phyloP scores from a whole-genome alignment of 768 basidiomycete genomes.

The Tulasnella sp. region DNA sequence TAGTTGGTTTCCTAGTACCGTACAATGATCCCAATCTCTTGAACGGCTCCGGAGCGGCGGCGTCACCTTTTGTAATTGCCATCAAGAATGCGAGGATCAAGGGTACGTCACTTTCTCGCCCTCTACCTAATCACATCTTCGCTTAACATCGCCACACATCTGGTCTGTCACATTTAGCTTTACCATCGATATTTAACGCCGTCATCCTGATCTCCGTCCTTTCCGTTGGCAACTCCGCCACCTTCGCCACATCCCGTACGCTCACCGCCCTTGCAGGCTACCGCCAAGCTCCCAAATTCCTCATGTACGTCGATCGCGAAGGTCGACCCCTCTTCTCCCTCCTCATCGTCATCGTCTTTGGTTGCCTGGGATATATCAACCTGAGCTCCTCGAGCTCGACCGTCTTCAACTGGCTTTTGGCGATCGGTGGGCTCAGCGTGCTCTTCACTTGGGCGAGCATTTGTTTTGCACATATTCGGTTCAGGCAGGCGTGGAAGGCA shows the following conservation, averaged over 20 bases:
- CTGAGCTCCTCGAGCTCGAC: slow-evolving; percentile 29
- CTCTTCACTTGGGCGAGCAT: slow-evolving; percentile 59
- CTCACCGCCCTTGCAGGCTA: slow-evolving; percentile 31
- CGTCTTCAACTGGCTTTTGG: slow-evolving; percentile 36
- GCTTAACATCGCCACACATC: too few relatives aligned
- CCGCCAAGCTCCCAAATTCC: slow-evolving; percentile 35
- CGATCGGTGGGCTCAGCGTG: slow-evolving; percentile 46
- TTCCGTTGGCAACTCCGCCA: slow-evolving; percentile 20
- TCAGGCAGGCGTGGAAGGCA: too few relatives aligned
- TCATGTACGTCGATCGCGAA: slow-evolving; percentile 26
- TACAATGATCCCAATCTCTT: slow-evolving; percentile 38
- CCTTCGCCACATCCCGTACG: slow-evolving; percentile 21
- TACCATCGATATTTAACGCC: too few relatives aligned
- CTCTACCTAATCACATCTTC: slow-evolving; percentile 44
- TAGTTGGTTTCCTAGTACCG: slow-evolving; percentile 61
- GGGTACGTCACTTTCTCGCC: slow-evolving; percentile 61
- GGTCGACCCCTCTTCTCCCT: slow-evolving; percentile 32
- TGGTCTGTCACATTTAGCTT: too few relatives aligned
- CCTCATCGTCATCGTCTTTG: slow-evolving; percentile 59
- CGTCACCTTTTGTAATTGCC: slow-evolving; percentile 80
- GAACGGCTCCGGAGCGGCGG: slow-evolving; percentile 42
- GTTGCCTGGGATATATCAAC: too few relatives aligned
- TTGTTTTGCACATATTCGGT: too few relatives aligned
- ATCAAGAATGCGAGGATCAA: slow-evolving; percentile 58
- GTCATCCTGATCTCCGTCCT: too few relatives aligned